Evolutionary conservation across 306 rosid genomes (phyloP).

Genomic region (Sindora glabra): DNA sequence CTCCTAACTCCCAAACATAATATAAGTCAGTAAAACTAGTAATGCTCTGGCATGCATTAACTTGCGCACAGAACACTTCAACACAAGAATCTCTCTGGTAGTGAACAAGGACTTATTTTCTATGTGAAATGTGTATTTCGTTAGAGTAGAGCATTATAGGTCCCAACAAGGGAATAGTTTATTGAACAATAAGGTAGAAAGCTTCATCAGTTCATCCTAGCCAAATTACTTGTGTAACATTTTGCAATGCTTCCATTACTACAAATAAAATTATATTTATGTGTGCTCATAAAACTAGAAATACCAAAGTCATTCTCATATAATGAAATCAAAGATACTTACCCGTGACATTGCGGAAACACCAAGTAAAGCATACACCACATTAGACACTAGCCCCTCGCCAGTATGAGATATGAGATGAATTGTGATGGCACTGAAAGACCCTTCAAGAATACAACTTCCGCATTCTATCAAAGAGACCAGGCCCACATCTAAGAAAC

Average conservation of each 20-base stretch:
- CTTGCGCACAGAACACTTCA: not conserved
- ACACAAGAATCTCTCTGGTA: not conserved
- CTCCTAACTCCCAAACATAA: no score
- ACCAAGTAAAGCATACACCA: conserved; percentile 93
- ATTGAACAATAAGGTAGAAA: conserved; percentile 1
- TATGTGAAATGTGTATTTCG: not conserved
- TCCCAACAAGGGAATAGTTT: not conserved
- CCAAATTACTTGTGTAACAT: not conserved
- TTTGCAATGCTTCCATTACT: not conserved
- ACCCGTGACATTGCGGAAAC: conserved; percentile 99
- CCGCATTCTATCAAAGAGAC: conserved; percentile 55
- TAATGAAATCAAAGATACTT: conserved; percentile 11
- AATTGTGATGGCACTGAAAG: conserved; percentile 55
- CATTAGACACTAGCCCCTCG: conserved; percentile 90
- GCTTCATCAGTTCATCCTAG: not conserved
- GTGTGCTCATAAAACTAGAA: not conserved
- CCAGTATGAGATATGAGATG: conserved; percentile 81
- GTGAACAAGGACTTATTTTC: not conserved
- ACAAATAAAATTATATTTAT: not conserved
- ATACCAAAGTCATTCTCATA: not conserved
- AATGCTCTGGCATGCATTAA: not conserved
- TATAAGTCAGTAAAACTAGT: not conserved
- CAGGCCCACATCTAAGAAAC: conserved; percentile 85
- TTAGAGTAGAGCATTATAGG: not conserved
- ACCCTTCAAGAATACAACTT: conserved; percentile 49